phyloP scores from a whole-genome alignment of 78 protist genomes.

The slime mould (Dictyostelium discoideum) region dicty_2.7 NC_007089.4:2063001-2063500 shows the following conservation, averaged over 20 bases:
- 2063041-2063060: conserved; percentile 28
- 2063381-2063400: background rate
- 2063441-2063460: background rate
- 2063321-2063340: background rate
- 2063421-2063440: background rate
- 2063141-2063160: background rate
- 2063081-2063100: background rate
- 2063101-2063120: background rate
- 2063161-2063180: background rate
- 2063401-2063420: background rate
- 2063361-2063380: background rate
- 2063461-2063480: background rate
- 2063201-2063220: background rate
- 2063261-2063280: background rate
- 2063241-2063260: background rate
- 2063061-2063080: conserved; percentile 2
- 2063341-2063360: background rate
- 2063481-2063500: background rate
- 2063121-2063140: conserved; percentile 15
- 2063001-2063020: background rate
- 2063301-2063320: conserved; percentile 14
- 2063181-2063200: background rate
- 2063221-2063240: background rate
- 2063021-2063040: conserved; percentile 26
- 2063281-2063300: background rate